Base-by-base conservation (phyloP, 371 early-diverging fungal genomes). In the Rhizopus delemar region DNA sequence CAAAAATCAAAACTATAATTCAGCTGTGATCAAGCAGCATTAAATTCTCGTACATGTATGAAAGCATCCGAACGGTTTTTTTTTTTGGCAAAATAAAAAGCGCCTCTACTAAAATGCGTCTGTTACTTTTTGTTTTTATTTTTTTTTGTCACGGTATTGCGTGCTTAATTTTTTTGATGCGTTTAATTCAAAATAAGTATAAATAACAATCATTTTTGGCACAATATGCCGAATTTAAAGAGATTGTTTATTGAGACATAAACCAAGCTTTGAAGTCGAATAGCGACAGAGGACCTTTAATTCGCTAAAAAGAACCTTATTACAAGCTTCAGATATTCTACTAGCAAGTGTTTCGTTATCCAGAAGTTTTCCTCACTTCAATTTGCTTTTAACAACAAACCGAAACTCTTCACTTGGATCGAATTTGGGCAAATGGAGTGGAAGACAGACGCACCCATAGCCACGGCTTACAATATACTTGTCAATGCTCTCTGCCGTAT, bases 341-440 rank as follows among this genome's bases (percentile, higher is more conserved):
- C 13, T 32, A 9, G 64, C n/a, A 11, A 65, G 46, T 9, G 48
- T 56, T 48, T 60, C 60, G 41, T 65, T 56, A 33, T 56, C 39
- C 41, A 59, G 22, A 12, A 65, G 60, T 39, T 35, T 28, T 13
- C 56, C 31, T 43, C 65, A 41, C 43, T 57, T 65, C 8, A 57
- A n/a, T 29, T 53, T 60, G 38, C 53, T 53, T 41, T 65, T 65
- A 28, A 43, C n/a, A 33, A 60, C 41, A 31, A 59, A 49, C 55
- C 60, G 60, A 53, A 59, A 60, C 52, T 65, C 41, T 39, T 65
- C 57, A 32, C 59, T 65, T 7, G 65, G 60, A 53, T 59, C 60
- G 12, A 53, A 36, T 29, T 64, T 51, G 9, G 55, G 64, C 6
- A 46, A 63, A 31, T 31, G 38, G 15, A 53, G 46, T 9, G 60